Evolutionary conservation across 129 eudicot genomes (phyloP).

Genomic region (sunflower (Helianthus annuus)): DNA sequence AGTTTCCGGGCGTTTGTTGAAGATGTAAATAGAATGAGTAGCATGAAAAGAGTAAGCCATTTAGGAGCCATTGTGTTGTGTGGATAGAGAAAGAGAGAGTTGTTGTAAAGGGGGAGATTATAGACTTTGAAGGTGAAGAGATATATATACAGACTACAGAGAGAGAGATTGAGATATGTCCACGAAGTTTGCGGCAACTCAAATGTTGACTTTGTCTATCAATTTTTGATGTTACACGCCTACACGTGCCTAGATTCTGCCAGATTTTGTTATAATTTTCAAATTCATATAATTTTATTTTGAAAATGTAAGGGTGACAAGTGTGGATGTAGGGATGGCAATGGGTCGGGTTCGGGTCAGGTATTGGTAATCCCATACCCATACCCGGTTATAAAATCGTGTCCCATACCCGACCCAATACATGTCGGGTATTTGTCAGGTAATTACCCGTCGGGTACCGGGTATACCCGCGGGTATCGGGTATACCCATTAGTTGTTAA

Average conservation of each 20-base stretch:
- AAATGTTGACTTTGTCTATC: slow-evolving; percentile 33
- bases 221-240: slow-evolving; percentile 3
- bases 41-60: slow-evolving; percentile 6
- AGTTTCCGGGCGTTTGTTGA: slow-evolving; percentile 30
- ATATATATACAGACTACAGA: neutral
- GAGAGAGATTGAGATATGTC: slow-evolving; percentile 27
- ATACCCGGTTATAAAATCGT: too few species aligned
- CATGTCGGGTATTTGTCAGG: too few species aligned
- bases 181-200: slow-evolving; percentile 42
- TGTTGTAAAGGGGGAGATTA: neutral
- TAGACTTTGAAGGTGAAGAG: neutral
- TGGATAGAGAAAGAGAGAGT: slow-evolving; percentile 4
- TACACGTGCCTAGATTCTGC: neutral
- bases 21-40: slow-evolving; percentile 19
- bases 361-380: too few species aligned
- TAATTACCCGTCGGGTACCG: too few species aligned
- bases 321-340: too few species aligned
- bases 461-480: too few species aligned
- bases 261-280: neutral
- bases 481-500: too few species aligned
- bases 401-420: too few species aligned
- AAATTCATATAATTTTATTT: neutral
- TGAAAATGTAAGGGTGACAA: too few species aligned
- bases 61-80: slow-evolving; percentile 20
- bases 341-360: too few species aligned